Percentiles rank a stretch among this genome's conserved stretches.
Evolutionary conservation across 495 filamentous ascomycete species (phyloP).

Genomic region (Podospora bellae-mahoneyi): DNA sequence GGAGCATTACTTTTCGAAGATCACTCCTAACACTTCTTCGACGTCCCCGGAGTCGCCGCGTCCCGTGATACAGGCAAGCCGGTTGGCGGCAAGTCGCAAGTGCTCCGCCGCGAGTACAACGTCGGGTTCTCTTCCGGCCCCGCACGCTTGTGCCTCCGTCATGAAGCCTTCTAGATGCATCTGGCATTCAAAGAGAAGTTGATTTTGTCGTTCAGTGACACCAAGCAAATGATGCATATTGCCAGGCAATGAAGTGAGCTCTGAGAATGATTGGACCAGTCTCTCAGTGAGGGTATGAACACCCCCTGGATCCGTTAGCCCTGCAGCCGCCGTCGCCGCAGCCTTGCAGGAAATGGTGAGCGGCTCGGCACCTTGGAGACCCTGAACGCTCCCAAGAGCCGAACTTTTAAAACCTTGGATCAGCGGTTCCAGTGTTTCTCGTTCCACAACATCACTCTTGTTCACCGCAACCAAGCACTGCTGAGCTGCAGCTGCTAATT

Average conservation of each 20-base stretch:
- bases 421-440: constrained; percentile 26
- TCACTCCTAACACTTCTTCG: constrained; percentile 92
- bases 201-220: constrained; percentile 82
- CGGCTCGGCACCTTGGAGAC: constrained; percentile 24
- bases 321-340: constrained; percentile 26
- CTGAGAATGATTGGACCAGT: constrained; percentile 64
- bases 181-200: constrained; percentile 71
- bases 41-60: constrained; percentile 85
- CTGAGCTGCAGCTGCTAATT: constrained; percentile 50
- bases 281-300: constrained; percentile 65
- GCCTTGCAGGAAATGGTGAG: constrained; percentile 66
- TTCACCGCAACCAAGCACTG: constrained; percentile 73
- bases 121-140: constrained; percentile 41
- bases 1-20: constrained; percentile 80
- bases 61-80: constrained; percentile 81
- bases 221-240: constrained; percentile 78
- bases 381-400: constrained; percentile 32
- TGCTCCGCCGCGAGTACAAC: constrained; percentile 94
- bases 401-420: constrained; percentile 33
- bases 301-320: constrained; percentile 55
- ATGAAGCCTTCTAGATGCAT: constrained; percentile 69
- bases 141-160: constrained; percentile 33
- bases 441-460: constrained; percentile 65
- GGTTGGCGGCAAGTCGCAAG: constrained; percentile 75
- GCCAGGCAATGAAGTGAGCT: constrained; percentile 62